Evolutionary conservation across 148 eudicot genomes (phyloP).

Genomic region (Nepenthes gracilis): DNA sequence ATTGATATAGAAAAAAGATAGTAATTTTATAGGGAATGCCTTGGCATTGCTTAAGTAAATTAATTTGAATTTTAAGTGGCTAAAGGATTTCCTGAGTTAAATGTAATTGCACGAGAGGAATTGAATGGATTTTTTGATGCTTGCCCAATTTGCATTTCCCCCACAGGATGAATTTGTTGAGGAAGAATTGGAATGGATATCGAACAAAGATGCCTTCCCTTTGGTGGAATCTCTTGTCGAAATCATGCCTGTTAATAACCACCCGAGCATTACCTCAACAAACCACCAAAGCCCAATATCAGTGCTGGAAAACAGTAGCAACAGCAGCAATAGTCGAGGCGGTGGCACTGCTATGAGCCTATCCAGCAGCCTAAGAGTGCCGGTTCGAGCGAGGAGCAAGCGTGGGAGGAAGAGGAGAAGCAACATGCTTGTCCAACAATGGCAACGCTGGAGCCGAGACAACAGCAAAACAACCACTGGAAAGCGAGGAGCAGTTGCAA

Average conservation of each 20-base stretch:
- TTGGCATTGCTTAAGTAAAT: no score
- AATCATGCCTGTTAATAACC: slow-evolving; percentile 29
- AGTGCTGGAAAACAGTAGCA: slow-evolving; percentile 48
- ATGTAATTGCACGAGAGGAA: no score
- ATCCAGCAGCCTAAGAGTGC: slow-evolving; percentile 29
- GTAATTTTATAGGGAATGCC: no score
- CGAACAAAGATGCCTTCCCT: slow-evolving; percentile 81
- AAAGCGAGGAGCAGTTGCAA: background rate
- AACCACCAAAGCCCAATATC: slow-evolving; percentile 51
- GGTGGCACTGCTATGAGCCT: slow-evolving; percentile 14
- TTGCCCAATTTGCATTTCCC: slow-evolving; percentile 4
- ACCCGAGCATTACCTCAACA: slow-evolving; percentile 1
- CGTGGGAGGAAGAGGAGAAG: slow-evolving; percentile 17
- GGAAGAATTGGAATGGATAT: slow-evolving; percentile 82
- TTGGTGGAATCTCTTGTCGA: slow-evolving; percentile 61
- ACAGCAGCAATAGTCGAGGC: slow-evolving; percentile 18
- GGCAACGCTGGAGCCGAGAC: background rate
- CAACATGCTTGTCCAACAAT: slow-evolving; percentile 24
- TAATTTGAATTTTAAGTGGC: no score
- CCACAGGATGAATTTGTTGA: slow-evolving; percentile 45
- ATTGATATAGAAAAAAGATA: no score
- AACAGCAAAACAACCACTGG: background rate
- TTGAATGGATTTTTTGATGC: slow-evolving; percentile 1
- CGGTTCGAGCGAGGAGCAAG: slow-evolving; percentile 50
- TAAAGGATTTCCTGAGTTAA: no score